Base-by-base conservation (phyloP, 2,329 filamentous ascomycete genomes). In the Hypocreales sp. region DNA sequence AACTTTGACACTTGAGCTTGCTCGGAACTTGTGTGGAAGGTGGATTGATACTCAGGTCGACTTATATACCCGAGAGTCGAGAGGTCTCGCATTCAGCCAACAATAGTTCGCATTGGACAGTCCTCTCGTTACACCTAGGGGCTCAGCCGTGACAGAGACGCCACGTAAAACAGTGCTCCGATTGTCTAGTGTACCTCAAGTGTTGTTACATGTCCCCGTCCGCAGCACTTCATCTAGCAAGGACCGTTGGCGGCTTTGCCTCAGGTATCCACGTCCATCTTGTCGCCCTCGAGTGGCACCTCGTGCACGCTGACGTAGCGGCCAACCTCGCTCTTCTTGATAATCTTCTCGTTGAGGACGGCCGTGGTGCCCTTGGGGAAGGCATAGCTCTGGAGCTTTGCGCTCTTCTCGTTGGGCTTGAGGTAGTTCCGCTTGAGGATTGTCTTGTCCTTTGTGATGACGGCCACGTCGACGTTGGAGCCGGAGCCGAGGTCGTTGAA, bases 401-500 rank as follows among this genome's bases (percentile, higher is more conserved):
- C 67, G 42, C 72, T 79, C 51, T 92, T 74, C 64, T 84, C 74
- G 57, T 98, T 98, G 32, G 90, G 90, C 52, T 69, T 87, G 53
- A 92, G 79, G 63, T 80, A 90, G 60, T 93, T 93, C 47, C 90
- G 71, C 68, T 92, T 68, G 50, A 98, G 58, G 16, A 81, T 90
- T 16, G 90, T 93, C 74, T 93, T 94, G 44, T 94, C 86, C 45
- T 77, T 70, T 35, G 87, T 92, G 50, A 98, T 98, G 45, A 98
- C 72, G 38, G 84, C 87, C 19, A 98, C 80, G 48, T 98, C 92
- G 31, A 98, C 90, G 51, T 98, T 98, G 51, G 82, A 92, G 44
- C 90, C 90, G 4, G 84, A 94, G 10, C 90, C 90, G 51, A 98
- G 53, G 58, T 98, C 90, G 65, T 98, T 98, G 65, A 90, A 98